phyloP scores from a whole-genome alignment of 1,284 basidiomycete genomes.

The Peniophora sp. region DNA sequence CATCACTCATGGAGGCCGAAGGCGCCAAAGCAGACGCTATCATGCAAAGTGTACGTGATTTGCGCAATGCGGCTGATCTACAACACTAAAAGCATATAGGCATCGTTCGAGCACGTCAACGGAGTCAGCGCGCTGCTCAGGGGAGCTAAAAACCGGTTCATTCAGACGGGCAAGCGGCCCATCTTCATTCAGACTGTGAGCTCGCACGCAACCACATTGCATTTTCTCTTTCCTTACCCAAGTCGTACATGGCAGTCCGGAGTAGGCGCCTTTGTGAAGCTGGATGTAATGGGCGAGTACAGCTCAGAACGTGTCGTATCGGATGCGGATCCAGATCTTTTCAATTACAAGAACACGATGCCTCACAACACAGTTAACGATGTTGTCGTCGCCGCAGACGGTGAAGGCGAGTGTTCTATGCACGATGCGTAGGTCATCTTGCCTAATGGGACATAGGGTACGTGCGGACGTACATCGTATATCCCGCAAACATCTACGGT shows the following conservation, averaged over 20 bases:
- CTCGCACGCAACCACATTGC: too few species aligned
- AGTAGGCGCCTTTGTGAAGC: too few species aligned
- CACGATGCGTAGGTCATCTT: background rate
- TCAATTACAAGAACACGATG: too few species aligned
- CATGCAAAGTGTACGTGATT: slow-evolving; percentile 15
- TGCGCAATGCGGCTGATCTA: background rate
- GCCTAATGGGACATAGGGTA: slow-evolving; percentile 21
- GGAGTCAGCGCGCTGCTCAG: background rate
- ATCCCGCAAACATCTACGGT: slow-evolving; percentile 42
- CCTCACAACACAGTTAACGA: too few species aligned
- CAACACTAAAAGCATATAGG: too few species aligned
- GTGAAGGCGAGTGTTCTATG: slow-evolving; percentile 26
- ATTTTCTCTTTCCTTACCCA: too few species aligned
- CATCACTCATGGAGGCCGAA: slow-evolving; percentile 15
- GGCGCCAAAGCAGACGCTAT: slow-evolving; percentile 17
- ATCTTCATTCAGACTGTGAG: too few species aligned
- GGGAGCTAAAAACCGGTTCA: slow-evolving; percentile 21
- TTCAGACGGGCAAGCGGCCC: too few species aligned
- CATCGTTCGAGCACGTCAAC: background rate
- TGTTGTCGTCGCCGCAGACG: slow-evolving; percentile 3
- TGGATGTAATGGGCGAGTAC: too few species aligned
- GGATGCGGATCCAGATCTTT: too few species aligned
- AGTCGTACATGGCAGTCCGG: too few species aligned
- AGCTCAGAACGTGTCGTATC: too few species aligned
- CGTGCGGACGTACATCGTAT: slow-evolving; percentile 37